Evolutionary conservation across 495 filamentous ascomycete species (phyloP).

Genomic region (Rhizodiscina lignyota): DNA sequence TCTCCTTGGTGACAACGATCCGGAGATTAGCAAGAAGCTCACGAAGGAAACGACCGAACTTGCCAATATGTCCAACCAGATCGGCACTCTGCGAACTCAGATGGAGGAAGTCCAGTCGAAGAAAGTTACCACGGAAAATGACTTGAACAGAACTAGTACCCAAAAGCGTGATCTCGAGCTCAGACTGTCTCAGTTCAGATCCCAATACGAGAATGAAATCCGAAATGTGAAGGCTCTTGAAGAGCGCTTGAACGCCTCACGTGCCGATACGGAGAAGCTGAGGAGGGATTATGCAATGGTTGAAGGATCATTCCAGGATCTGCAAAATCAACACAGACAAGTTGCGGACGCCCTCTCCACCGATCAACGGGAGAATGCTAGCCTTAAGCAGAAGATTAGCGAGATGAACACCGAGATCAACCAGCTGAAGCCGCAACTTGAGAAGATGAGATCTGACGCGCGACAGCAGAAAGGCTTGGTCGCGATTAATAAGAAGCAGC

Average conservation of each 20-base stretch:
- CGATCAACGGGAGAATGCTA: constrained; percentile 77
- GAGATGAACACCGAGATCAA: constrained; percentile 63
- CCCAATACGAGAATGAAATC: constrained; percentile 85
- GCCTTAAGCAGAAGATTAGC: constrained; percentile 74
- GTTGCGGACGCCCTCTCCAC: constrained; percentile 55
- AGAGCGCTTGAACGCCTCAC: constrained; percentile 57
- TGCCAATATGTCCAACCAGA: constrained; percentile 93
- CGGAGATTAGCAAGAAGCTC: constrained; percentile 73
- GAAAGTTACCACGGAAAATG: constrained; percentile 56
- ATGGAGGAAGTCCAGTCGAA: constrained; percentile 83
- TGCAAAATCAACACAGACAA: constrained; percentile 72
- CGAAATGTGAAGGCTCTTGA: constrained; percentile 71
- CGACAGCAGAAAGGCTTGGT: constrained; percentile 90
- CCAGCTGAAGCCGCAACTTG: constrained; percentile 70
- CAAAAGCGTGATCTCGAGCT: constrained; percentile 89
- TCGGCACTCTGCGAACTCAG: constrained; percentile 75
- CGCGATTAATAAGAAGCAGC: constrained; percentile 95
- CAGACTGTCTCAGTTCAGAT: constrained; percentile 64
- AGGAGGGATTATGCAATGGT: constrained; percentile 66
- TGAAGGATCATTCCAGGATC: constrained; percentile 66
- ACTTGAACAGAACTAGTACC: constrained; percentile 55
- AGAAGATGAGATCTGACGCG: constrained; percentile 76
- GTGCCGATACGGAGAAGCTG: constrained; percentile 66
- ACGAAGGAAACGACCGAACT: constrained; percentile 80
- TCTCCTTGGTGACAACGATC: constrained; percentile 85